phyloP scores from a whole-genome alignment of 495 filamentous ascomycete genomes.

The Penicillium pulvis region DNA sequence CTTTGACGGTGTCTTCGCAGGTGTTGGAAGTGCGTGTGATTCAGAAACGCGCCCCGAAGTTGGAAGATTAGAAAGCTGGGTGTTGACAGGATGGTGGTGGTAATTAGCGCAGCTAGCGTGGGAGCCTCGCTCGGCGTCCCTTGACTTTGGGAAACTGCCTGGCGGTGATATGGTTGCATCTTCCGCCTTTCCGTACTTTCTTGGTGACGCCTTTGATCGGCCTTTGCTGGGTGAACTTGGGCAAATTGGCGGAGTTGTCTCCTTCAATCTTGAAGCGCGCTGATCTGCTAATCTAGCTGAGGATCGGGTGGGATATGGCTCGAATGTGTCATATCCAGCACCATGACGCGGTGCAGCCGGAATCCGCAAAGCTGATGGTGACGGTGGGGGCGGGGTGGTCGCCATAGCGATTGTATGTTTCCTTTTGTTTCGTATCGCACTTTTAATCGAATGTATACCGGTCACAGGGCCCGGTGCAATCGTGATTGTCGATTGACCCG shows the following conservation, averaged over 20 bases:
- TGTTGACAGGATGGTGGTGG: constrained; percentile 6
- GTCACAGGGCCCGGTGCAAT: neutral
- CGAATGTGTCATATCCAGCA: constrained; percentile 65
- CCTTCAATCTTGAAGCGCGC: constrained; percentile 34
- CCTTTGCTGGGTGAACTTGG: constrained; percentile 21
- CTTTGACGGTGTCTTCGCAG: constrained; percentile 78
- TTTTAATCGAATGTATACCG: neutral
- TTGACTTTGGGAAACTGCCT: neutral
- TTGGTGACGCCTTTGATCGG: constrained; percentile 21
- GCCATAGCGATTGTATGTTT: constrained; percentile 1
- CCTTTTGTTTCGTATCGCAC: neutral
- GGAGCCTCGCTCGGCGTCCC: neutral
- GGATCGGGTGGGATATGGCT: constrained; percentile 61
- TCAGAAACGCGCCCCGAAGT: constrained; percentile 18
- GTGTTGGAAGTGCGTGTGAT: constrained; percentile 73
- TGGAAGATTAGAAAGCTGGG: constrained; percentile 10
- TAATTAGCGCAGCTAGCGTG: neutral
- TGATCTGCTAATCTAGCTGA: constrained; percentile 51
- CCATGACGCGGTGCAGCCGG: constrained; percentile 76
- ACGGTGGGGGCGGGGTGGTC: constrained; percentile 65
- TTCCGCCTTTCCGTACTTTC: constrained; percentile 16
- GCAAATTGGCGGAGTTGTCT: constrained; percentile 42
- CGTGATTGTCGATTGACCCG: neutral
- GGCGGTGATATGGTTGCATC: constrained; percentile 12
- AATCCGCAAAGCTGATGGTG: constrained; percentile 52